Evolutionary conservation across 108 stramenopile genomes (phyloP), one percentile per base, ranked within the genome.

Genomic region (Fragilaria radians): DNA sequence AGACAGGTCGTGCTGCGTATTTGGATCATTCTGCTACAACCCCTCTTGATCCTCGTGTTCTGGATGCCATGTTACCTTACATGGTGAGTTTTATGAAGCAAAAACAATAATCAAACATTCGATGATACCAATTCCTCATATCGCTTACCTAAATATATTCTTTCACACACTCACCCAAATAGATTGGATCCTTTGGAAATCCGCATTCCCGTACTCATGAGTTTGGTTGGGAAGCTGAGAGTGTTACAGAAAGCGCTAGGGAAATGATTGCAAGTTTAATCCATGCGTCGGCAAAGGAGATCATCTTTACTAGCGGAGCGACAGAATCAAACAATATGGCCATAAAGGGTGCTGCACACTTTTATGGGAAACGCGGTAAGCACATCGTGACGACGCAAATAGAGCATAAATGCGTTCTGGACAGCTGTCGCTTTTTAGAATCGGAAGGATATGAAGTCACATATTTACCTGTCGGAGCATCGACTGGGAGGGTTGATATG

Each of bases 391-490:
- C 99, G 29, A 97, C 97, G 0, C 97, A 98, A 76, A 99, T 95
- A 22, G 99, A 99, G 68, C 99, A 99, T 78, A 99, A 99, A 73
- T 99, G 99, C 71, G 99, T 99, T 11, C 71, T 99, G 65, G 99
- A 99, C 68, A 86, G 83, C 27, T 98, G 97, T 74, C 88, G 99
- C 4, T 81, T 56, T 48, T 70, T 99, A 52, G 99, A 99, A 77
- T 66, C 76, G 68, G 97, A 99, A 75, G 99, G 97, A 48, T 98
- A 86, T 65, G 93, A 98, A 46, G 96, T 99, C 5, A 96, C 95
- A 4, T 99, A 99, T 70, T 78, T 99, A 5, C 95, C 96, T 11
- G 98, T 97, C 17, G 59, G 80, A 59, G 52, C 59, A 17, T 58
- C 80, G 7, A 97, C 94, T 24, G 99, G 99, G 22, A 75, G 94